These are phyloP conservation scores for Pochonia chlamydosporia DNA, from an alignment of 2,329 filamentous ascomycete genomes.

Conservation along the genomic window DNA sequence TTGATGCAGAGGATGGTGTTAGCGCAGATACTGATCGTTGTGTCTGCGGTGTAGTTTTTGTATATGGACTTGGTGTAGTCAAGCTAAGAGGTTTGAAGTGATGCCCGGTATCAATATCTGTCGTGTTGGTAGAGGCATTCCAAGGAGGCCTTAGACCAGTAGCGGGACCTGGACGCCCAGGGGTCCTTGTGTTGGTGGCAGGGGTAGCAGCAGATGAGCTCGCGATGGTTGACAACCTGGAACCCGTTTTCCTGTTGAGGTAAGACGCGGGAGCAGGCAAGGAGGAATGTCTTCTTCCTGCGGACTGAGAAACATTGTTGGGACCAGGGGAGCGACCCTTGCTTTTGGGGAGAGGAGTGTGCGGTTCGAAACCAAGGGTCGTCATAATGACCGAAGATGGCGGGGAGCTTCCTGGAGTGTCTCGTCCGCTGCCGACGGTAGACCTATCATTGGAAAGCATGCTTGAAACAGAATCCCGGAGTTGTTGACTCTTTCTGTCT, in stretches of 20 bases:
- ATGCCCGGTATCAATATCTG: slow-evolving; percentile 60
- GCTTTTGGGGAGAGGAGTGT: slow-evolving; percentile 36
- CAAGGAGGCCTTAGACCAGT: slow-evolving; percentile 61
- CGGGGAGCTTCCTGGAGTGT: slow-evolving; percentile 64
- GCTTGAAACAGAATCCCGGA: slow-evolving; percentile 89
- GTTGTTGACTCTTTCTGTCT: slow-evolving; percentile 61
- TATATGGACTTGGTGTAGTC: slow-evolving; percentile 54
- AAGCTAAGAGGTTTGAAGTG: slow-evolving; percentile 59
- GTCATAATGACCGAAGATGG: slow-evolving; percentile 58
- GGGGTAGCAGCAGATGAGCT: slow-evolving; percentile 46
- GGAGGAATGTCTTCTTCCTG: slow-evolving; percentile 40
- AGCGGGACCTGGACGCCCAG: slow-evolving; percentile 40
- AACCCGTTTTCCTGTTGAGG: slow-evolving; percentile 33
- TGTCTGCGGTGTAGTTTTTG: slow-evolving; percentile 37
- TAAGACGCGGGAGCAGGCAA: slow-evolving; percentile 39
- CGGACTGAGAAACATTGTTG: slow-evolving; percentile 39
- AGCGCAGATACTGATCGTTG: slow-evolving; percentile 37
- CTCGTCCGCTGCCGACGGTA: slow-evolving; percentile 60
- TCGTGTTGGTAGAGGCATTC: slow-evolving; percentile 62
- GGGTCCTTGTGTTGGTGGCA: slow-evolving; percentile 28
- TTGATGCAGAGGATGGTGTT: slow-evolving; percentile 37
- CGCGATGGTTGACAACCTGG: slow-evolving; percentile 40
- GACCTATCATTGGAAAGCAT: slow-evolving; percentile 81
- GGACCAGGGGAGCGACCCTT: slow-evolving; percentile 42
- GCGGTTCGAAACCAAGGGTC: slow-evolving; percentile 42